Conservation (phyloP, 352 stramenopile species). For the Detonula confervacea region DNA sequence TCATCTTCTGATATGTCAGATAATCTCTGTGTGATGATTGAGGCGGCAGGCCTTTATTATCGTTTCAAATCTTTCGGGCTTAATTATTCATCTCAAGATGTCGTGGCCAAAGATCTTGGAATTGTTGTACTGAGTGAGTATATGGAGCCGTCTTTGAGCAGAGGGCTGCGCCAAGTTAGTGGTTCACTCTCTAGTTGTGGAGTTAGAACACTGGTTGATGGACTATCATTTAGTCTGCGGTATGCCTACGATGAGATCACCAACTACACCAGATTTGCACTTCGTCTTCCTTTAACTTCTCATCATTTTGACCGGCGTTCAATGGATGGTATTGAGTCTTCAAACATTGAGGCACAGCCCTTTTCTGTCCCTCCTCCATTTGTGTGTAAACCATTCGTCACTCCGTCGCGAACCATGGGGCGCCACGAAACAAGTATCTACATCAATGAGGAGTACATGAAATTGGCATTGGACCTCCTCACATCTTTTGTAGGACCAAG, state of each 20-base stretch:
- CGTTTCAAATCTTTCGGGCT: constrained; percentile 69
- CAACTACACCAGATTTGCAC: constrained; percentile 75
- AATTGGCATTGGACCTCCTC: constrained; percentile 54
- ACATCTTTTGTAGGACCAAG: constrained; percentile 51
- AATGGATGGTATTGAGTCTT: constrained; percentile 64
- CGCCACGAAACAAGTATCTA: constrained; percentile 60
- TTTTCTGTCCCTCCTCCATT: constrained; percentile 58
- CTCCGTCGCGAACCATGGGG: constrained; percentile 49
- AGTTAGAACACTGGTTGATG: constrained; percentile 75
- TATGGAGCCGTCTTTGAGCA: constrained; percentile 45
- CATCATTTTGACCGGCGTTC: constrained; percentile 53
- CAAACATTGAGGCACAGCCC: constrained; percentile 64
- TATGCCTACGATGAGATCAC: constrained; percentile 72
- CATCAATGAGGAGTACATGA: constrained; percentile 69
- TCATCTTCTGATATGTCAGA: constrained; percentile 23
- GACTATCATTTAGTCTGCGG: constrained; percentile 76
- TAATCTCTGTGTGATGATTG: constrained; percentile 52
- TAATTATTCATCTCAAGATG: constrained; percentile 75
- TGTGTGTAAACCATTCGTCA: constrained; percentile 73
- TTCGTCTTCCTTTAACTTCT: constrained; percentile 67
- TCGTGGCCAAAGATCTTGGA: constrained; percentile 68
- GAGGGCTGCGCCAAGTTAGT: constrained; percentile 56
- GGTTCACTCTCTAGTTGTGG: constrained; percentile 54
- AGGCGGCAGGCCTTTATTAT: constrained; percentile 75
- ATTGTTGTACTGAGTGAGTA: constrained; percentile 68